Evolutionary conservation across 257 asterid species (phyloP), one percentile per base, ranked within the genome.

Genomic region (Lycium ferocissimum): DNA sequence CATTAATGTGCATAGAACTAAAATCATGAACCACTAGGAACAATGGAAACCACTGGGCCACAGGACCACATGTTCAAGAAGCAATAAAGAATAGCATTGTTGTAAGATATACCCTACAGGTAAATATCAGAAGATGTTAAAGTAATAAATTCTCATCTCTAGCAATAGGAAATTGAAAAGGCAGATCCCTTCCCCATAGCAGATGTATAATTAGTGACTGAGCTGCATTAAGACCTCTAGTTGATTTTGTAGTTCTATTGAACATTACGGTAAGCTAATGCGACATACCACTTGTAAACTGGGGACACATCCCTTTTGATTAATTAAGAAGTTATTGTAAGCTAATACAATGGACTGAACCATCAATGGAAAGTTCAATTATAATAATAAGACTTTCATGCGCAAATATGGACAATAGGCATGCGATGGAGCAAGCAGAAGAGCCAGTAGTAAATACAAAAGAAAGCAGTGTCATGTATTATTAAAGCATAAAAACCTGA

Each of bases 81-180:
- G n/a, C 43, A 47, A 45, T 11, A 22, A 10, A 72, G 17, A 9
- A 45, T 12, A 72, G 9, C 38, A n/a, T n/a, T 72, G 7, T n/a
- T 72, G 37, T 45, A 72, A 17, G 76, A 37, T 37, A n/a, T 67
- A 67, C 4, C 33, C 54, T 17, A 40, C 26, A 70, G 7, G 79
- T n/a, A 40, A 40, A 40, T 40, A 71, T 40, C 56, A 71, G 56
- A 71, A 71, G 80, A 72, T 3, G 15, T 72, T n/a, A 72, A 45
- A 43, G 58, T 45, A 67, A 13, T 37, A 72, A 72, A 72, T 72
- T 43, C 10, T 11, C 57, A 43, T 72, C 57, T n/a, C 80, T 45
- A 72, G 80, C 80, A 18, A 45, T 45, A 72, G 37, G 79, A n/a
- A 45, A 72, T n/a, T 72, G 58, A 45, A n/a, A 69, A 45, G n/a